phyloP scores from a whole-genome alignment of 495 filamentous ascomycete genomes.

The Geopyxis carbonaria region DNA sequence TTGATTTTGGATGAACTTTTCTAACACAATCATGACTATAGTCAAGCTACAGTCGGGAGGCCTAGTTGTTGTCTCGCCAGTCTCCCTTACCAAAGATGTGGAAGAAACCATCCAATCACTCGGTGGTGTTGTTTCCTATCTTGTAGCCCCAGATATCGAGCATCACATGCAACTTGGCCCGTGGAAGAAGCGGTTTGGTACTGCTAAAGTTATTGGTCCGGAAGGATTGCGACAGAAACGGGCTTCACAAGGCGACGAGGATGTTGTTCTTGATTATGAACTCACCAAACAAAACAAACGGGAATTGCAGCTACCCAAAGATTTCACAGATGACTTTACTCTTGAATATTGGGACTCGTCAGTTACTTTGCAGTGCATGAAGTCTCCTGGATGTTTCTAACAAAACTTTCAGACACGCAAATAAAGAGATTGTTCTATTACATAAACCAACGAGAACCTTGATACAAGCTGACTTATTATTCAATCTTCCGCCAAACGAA shows the following conservation, averaged over 20 bases:
- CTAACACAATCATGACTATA: constrained; percentile 23
- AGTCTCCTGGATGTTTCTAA: too few species aligned
- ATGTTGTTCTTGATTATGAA: constrained; percentile 51
- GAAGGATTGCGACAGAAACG: constrained; percentile 81
- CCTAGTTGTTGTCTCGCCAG: constrained; percentile 84
- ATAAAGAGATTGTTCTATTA: constrained; percentile 72
- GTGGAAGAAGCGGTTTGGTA: constrained; percentile 65
- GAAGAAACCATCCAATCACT: constrained; percentile 45
- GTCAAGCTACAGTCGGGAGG: constrained; percentile 58
- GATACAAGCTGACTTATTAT: constrained; percentile 83
- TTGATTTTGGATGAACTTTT: constrained; percentile 7
- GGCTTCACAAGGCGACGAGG: constrained; percentile 40
- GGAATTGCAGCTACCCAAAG: constrained; percentile 41
- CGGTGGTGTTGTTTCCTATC: constrained; percentile 59
- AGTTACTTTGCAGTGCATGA: too few species aligned
- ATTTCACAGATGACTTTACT: constrained; percentile 77
- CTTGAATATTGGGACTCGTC: constrained; percentile 56
- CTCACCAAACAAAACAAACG: constrained; percentile 42
- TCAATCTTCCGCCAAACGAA: constrained; percentile 77
- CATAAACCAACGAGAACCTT: constrained; percentile 59
- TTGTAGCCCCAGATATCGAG: constrained; percentile 72
- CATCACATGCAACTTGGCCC: constrained; percentile 80
- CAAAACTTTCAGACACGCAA: constrained; percentile 41
- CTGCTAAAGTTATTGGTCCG: constrained; percentile 63
- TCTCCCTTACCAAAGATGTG: constrained; percentile 63